A percentile compares a stretch with the other conserved stretches of the same genome.
Conservation (phyloP, 148 eudicot species). For the Amaranthus palmeri region DNA sequence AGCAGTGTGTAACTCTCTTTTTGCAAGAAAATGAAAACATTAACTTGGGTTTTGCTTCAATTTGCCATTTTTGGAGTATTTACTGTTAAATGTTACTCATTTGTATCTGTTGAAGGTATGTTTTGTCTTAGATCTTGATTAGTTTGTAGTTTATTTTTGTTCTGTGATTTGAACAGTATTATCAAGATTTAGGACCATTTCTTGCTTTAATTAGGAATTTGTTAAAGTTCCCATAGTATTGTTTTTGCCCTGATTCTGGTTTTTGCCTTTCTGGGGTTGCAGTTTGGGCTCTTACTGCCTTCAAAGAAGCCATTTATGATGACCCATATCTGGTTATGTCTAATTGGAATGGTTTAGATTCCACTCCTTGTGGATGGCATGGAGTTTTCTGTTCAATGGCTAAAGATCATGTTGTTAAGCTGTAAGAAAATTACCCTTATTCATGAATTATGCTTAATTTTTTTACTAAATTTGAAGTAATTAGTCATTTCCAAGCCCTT, state of each 20-base stretch:
- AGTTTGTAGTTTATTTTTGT: not conserved
- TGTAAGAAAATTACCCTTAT: constrained; percentile 47
- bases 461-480: not conserved
- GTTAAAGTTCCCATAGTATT: not conserved
- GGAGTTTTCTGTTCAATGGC: constrained; percentile 62
- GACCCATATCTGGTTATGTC: constrained; percentile 77
- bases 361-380: constrained; percentile 81
- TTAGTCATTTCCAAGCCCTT: too few species aligned
- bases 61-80: constrained; percentile 41
- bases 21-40: constrained; percentile 35
- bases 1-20: not conserved
- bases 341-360: constrained; percentile 76
- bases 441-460: not conserved
- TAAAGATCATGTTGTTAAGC: constrained; percentile 57
- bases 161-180: not conserved
- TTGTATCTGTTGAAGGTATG: constrained; percentile 61
- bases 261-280: constrained; percentile 20
- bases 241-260: constrained; percentile 14
- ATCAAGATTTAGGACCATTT: not conserved
- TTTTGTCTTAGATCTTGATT: constrained; percentile 38
- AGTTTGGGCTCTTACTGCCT: constrained; percentile 70
- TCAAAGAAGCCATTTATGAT: constrained; percentile 87
- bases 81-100: constrained; percentile 37
- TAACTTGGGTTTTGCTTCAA: constrained; percentile 38
- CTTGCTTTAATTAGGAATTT: constrained; percentile 6